Percentiles rank a stretch among this genome's conserved stretches.
These are phyloP conservation scores for Magnolia kwangsiensis DNA, from an alignment of 164 flowering plant genomes.

Conservation along the genomic window DNA sequence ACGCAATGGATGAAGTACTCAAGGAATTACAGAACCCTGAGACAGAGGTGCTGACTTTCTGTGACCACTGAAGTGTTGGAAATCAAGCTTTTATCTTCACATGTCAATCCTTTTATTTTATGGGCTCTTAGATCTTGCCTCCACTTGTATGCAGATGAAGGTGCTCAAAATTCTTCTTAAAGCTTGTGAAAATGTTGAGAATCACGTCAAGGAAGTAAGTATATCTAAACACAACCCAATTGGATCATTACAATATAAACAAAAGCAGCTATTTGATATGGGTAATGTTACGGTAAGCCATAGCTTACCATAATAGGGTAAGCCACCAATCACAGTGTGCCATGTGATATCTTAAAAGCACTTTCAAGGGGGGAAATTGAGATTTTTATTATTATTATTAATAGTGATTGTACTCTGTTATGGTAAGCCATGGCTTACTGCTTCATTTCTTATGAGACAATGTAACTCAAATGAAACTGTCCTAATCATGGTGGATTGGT, in stretches of 20 bases:
- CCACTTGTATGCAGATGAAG: constrained; percentile 14
- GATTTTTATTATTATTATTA: too few relatives aligned
- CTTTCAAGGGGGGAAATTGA: too few relatives aligned
- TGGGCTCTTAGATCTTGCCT: not conserved
- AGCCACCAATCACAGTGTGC: too few relatives aligned
- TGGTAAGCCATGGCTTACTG: too few relatives aligned
- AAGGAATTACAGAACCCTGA: constrained; percentile 16
- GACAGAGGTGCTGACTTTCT: constrained; percentile 12
- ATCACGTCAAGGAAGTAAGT: constrained; percentile 18
- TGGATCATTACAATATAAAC: too few relatives aligned
- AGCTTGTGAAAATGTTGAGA: constrained; percentile 17
- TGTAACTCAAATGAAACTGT: not conserved
- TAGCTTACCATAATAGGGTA: too few relatives aligned
- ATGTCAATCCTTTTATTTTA: not conserved
- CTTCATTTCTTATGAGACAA: not conserved
- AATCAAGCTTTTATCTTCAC: not conserved
- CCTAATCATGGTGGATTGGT: too few relatives aligned
- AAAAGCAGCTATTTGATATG: not conserved
- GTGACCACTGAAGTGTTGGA: not conserved
- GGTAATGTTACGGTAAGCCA: too few relatives aligned
- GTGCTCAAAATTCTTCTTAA: constrained; percentile 13
- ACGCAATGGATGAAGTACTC: constrained; percentile 10
- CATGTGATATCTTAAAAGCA: too few relatives aligned
- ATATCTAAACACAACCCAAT: not conserved
- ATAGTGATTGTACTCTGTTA: too few relatives aligned